Conservation (phyloP, 75 land plant genomes). For the Ceratopteris richardii region DNA sequence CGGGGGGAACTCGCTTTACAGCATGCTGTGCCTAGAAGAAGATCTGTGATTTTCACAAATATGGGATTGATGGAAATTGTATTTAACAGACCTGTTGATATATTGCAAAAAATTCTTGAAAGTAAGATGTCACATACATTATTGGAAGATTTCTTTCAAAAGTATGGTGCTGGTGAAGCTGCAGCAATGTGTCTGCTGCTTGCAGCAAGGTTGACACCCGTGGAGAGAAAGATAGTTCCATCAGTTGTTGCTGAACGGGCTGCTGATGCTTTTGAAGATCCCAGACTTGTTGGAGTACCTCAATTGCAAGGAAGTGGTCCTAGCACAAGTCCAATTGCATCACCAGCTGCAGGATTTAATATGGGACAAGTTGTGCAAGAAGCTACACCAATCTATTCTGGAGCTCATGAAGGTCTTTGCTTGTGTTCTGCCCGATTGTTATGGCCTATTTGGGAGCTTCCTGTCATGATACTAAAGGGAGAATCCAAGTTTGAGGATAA, state of each 20-base stretch:
- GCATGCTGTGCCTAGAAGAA: conserved; percentile 85
- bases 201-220: conserved; percentile 59
- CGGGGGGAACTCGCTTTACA: conserved; percentile 89
- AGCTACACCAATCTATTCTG: conserved; percentile 93
- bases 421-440: conserved; percentile 84
- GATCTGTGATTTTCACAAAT: conserved; percentile 70
- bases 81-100: conserved; percentile 92
- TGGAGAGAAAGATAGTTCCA: conserved; percentile 55
- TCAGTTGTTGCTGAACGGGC: conserved; percentile 79
- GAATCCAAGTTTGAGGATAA: conserved; percentile 33
- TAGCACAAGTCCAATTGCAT: conserved; percentile 43
- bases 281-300: conserved; percentile 90
- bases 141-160: conserved; percentile 85
- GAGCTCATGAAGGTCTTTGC: conserved; percentile 96
- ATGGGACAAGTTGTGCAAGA: conserved; percentile 99
- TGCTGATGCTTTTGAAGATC: conserved; percentile 98
- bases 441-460: conserved; percentile 88
- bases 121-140: conserved; percentile 51
- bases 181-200: conserved; percentile 97
- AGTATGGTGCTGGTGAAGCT: conserved; percentile 92
- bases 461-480: conserved; percentile 64
- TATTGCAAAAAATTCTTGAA: conserved; percentile 71
- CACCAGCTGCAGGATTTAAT: conserved; percentile 77
- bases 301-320: conserved; percentile 72
- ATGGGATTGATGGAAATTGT: conserved; percentile 94